Base-by-base conservation (phyloP, 306 rosid species). In the Abrus pulchellus region DNA sequence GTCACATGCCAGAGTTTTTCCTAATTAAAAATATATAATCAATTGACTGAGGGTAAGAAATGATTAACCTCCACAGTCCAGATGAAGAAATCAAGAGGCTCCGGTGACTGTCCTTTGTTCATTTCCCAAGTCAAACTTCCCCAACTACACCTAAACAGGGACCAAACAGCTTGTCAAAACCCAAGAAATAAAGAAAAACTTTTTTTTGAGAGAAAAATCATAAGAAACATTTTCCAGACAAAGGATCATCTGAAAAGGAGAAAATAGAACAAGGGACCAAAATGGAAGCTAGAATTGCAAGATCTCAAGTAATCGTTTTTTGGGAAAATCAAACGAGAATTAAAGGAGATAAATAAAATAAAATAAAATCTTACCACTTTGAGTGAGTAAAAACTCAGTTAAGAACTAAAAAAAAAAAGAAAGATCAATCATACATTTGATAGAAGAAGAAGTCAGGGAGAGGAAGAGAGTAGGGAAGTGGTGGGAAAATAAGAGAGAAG, bases 51-150 rank as follows among this genome's bases (percentile, higher is more conserved):
- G 59, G 43, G 62, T 11, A 34, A 5, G 44, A 78, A 80, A 73
- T 68, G 40, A 33, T 60, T 43, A 84, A 95, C 99, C 99, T 93
- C 98, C 79, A 95, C 98, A 75, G 98, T 95, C 99, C 99, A 95
- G 86, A 95, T 93, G 92, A 95, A 95, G 93, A 95, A 95, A 93
- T 93, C 99, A 79, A 95, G 95, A 70, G 99, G 98, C 90, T 95
- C 99, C 12, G 99, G 99, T 80, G 86, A 89, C 76, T 88, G 96
- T 77, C 91, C 92, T 87, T 83, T 91, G 90, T 82, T 90, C 97
- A 88, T 93, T 88, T 87, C 89, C 87, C 90, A 81, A 82, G 80
- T 83, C 88, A 90, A 82, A 70, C 67, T 71, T 48, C 72, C 81
- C 79, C 49, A 72, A 64, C 85, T 67, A 82, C 20, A 72, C 90